Conservation (phyloP, 108 stramenopile genomes). For the Cyclotella sp. region DNA sequence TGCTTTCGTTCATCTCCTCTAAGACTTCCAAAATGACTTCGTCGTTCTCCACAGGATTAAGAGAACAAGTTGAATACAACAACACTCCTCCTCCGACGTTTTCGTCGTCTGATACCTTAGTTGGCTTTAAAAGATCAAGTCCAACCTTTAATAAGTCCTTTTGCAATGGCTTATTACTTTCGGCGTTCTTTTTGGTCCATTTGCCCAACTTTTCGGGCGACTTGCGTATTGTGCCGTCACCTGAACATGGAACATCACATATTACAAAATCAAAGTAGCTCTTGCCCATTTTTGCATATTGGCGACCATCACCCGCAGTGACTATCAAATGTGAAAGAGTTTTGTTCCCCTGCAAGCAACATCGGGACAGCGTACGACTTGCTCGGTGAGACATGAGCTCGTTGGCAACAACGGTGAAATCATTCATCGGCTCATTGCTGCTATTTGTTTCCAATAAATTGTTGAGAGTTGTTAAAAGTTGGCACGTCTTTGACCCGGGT, state of each 20-base stretch:
- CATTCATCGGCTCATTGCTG: too few species aligned
- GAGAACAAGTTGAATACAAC: conserved; percentile 41
- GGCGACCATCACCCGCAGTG: conserved; percentile 17
- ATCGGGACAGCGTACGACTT: conserved; percentile 12
- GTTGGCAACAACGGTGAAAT: conserved; percentile 45
- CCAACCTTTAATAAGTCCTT: conserved; percentile 29
- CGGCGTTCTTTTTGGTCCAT: conserved; percentile 21
- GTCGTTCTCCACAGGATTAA: conserved; percentile 49
- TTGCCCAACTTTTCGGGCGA: conserved; percentile 19
- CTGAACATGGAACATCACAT: conserved; percentile 30
- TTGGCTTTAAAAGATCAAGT: conserved; percentile 12
- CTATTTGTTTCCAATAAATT: conserved; percentile 1
- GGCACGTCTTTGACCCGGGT: conserved; percentile 57
- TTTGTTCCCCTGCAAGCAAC: conserved; percentile 11
- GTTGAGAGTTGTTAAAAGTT: conserved; percentile 22
- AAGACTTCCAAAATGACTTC: conserved; percentile 22
- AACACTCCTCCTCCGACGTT: conserved; percentile 17
- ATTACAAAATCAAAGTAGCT: conserved; percentile 26
- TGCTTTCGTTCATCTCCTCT: conserved; percentile 22
- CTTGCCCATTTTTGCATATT: conserved; percentile 10
- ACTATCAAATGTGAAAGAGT: conserved; percentile 21
- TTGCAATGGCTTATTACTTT: conserved; percentile 26
- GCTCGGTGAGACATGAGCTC: conserved; percentile 47
- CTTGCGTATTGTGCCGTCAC: conserved; percentile 29
- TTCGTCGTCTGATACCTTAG: neutral